phyloP scores from a whole-genome alignment of 495 filamentous ascomycete genomes.

The Daldinia vernicosa region DNA sequence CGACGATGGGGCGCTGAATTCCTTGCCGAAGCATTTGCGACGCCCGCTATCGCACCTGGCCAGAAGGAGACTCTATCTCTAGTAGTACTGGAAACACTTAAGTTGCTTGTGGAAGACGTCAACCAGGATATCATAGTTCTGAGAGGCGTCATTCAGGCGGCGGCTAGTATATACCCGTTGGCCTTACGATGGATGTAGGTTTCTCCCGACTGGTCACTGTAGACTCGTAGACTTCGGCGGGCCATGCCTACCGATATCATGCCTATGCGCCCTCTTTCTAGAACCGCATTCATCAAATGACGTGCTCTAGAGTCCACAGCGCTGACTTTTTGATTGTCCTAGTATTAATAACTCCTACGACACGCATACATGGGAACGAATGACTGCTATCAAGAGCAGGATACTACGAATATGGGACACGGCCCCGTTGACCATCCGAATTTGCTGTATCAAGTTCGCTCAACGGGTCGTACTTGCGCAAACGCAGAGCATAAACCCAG shows the following conservation, averaged over 20 bases:
- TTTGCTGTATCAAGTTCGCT: constrained; percentile 97
- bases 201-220: constrained; percentile 38
- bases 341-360: constrained; percentile 88
- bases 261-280: constrained; percentile 21
- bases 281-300: constrained; percentile 18
- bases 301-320: constrained; percentile 37
- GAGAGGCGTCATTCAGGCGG: constrained; percentile 82
- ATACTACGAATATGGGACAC: constrained; percentile 90
- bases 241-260: constrained; percentile 20
- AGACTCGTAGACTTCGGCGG: constrained; percentile 41
- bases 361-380: constrained; percentile 81
- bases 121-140: constrained; percentile 78
- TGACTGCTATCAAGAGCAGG: constrained; percentile 86
- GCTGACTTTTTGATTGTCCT: constrained; percentile 46
- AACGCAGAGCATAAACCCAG: constrained; percentile 80
- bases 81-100: constrained; percentile 76
- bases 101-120: constrained; percentile 74
- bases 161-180: constrained; percentile 89
- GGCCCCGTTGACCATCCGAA: constrained; percentile 75
- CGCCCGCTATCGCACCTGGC: constrained; percentile 72
- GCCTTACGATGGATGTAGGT: constrained; percentile 94
- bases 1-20: constrained; percentile 97
- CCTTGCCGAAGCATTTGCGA: constrained; percentile 93
- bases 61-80: constrained; percentile 81
- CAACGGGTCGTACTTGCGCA: constrained; percentile 93